These are phyloP conservation scores for Colletotrichum musicola DNA, from an alignment of 2,329 filamentous ascomycete genomes.

Conservation along the genomic window DNA sequence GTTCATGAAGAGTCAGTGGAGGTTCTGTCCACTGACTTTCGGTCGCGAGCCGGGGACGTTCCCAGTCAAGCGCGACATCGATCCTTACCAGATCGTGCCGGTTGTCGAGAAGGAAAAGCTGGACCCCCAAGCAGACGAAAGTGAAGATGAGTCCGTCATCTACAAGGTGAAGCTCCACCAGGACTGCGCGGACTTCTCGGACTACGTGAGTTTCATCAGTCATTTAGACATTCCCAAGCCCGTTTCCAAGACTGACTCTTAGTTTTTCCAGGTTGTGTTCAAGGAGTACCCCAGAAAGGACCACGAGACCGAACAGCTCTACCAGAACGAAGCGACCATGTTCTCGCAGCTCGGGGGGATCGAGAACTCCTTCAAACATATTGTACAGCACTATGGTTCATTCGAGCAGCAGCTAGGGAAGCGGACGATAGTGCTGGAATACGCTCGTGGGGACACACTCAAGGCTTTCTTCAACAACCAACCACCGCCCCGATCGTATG, in stretches of 20 bases:
- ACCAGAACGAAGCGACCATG: background rate
- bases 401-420: background rate
- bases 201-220: background rate
- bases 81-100: background rate
- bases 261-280: slow-evolving; percentile 1
- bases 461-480: background rate
- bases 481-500: background rate
- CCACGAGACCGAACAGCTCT: background rate
- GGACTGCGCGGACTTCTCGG: too few relatives aligned
- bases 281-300: background rate
- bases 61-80: background rate
- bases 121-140: background rate
- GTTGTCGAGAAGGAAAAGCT: background rate
- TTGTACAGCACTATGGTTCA: background rate
- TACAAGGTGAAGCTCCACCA: background rate
- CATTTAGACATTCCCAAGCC: background rate
- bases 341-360: background rate
- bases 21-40: background rate
- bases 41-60: background rate
- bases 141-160: background rate
- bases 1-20: slow-evolving; percentile 13
- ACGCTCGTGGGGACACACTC: background rate
- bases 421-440: background rate
- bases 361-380: background rate
- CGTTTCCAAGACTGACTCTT: background rate